Base-by-base conservation (phyloP, 2,329 filamentous ascomycete genomes). In the Gremmenia infestans region DNA sequence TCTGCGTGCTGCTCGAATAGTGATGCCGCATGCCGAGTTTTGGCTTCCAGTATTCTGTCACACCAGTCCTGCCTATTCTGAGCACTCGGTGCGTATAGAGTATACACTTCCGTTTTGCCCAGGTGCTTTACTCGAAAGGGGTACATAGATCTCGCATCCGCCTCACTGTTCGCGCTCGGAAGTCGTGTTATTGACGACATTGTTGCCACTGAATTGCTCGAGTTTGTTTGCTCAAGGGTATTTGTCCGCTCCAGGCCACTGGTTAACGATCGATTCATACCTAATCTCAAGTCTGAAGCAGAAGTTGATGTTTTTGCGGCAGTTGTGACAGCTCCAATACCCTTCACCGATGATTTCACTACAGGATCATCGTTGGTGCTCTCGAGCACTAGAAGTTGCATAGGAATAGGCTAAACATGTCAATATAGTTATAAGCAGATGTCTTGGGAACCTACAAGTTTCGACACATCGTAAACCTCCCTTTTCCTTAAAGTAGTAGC, bases 51-150 rank as follows among this genome's bases (percentile, higher is more conserved):
- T 65, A 99, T 96, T 73, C 91, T 96, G 61, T 85, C 85, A 67
- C 91, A 96, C 95, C 95, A 99, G 49, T 96, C 90, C 59, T 85
- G 79, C 55, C 94, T 82, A 65, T 86, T 88, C 59, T 87, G 81
- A 2, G 86, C 82, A 1, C 85, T 87, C 5, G 87, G 82, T 0
- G 93, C 92, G 70, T 95, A 97, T 1, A 99, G 77, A 0, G 89
- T 96, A 71, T 97, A 97, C 0, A 90, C 86, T 64, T 96, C 92
- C 48, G 74, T 70, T 60, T 96, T 89, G 12, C 95, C 94, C 19
- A 99, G 81, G 74, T 99, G 94, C 74, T 97, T 97, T 70, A 99
- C 84, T 63, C 86, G 86, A 82, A 99, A 99, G 0, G 95, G 94
- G 70, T 92, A 99, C 65, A 99, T 87, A 2, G 63, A 57, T 53